Evolutionary conservation across 371 early-diverging fungal species (phyloP), one percentile per base, ranked within the genome.

Genomic region (Lichtheimia ornata): DNA sequence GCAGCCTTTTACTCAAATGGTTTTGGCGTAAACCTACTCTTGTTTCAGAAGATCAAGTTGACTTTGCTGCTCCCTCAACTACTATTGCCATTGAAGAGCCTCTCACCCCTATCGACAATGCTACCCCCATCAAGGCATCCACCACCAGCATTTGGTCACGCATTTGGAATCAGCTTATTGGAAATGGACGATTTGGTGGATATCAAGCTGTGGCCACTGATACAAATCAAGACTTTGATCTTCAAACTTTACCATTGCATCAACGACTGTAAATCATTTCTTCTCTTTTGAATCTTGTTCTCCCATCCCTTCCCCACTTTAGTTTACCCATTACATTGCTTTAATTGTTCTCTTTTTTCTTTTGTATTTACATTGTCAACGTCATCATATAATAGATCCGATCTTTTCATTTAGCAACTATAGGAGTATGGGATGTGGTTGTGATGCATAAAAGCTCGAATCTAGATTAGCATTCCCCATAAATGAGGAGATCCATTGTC

Each of bases 1-100:
- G 92, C 56, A 94, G 94, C 59, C 73, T 98, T 61, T 71, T 93
- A 72, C 84, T 98, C 47, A 87, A 84, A 65, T 82, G 84, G 65
- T 63, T 69, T 53, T 93, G 87, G 83, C 71, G 62, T 52, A 85
- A 82, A 57, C 89, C 87, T 5, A 13, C 24, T 0, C 66, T 85
- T 43, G 56, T 65, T 17, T 56, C 56, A 0, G 56, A 56, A 22
- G 56, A 40, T 18, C 22, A 44, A 17, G 2, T 24, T 9, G 42
- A 40, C 11, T 17, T 40, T 18, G 41, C 35, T 18, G 24, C 42
- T 17, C 35, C 22, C 5, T 56, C 12, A 22, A 52, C 18, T 2
- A 5, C 47, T 5, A 47, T 52, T 15, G 53, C 28, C 6, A 52
- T 15, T 5, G 22, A 22, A 47, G 47, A 47, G 17, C 47, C 18